Evolutionary conservation across 2,329 filamentous ascomycete species (phyloP), one percentile per base, ranked within the genome.

Genomic region (Myriosclerotinia duriaeana): DNA sequence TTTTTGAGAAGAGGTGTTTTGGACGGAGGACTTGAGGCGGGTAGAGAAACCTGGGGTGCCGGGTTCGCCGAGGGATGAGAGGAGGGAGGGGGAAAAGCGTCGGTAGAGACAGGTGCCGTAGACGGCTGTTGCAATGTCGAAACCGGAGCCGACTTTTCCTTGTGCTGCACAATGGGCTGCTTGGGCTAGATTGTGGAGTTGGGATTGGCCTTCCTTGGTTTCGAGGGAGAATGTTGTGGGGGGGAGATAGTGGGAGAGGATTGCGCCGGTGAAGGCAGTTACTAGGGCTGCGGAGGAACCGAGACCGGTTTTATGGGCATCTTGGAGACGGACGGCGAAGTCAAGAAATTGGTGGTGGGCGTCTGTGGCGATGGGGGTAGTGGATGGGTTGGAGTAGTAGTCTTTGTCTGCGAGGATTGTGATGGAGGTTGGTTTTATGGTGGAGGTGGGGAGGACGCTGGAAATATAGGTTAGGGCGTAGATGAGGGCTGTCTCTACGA

Each of bases 251-350:
- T 93, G 88, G n/a, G 82, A 80, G 40, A 96, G 84, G 3, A 96
- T 79, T 1, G 91, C 87, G 52, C 89, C 90, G 1, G 90, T 92
- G 52, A 99, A 86, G 52, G 93, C 84, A 1, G 95, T 98, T 42
- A 98, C 94, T 15, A 99, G 85, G 5, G 95, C 95, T 5, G 95
- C 95, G 1, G 93, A 97, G 14, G 93, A 97, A 67, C 95, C 95
- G 40, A 99, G 86, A 2, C 95, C 95, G 0, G 95, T 99, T 82
- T 99, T 99, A 83, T 97, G 90, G 20, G 94, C 93, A 69, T 88
- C 84, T 67, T 83, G 80, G 46, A 99, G 85, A 7, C 88, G 85
- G 20, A 94, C 88, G 53, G 85, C 84, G 79, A 97, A 97, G 76
- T 89, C 85, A 70, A 87, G 84, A 80, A 98, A 98, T 69, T 64